A percentile compares a stretch with the other conserved stretches of the same genome.
Evolutionary conservation across 495 filamentous ascomycete species (phyloP).

Genomic region (Aspergillus nidulans): DNA sequence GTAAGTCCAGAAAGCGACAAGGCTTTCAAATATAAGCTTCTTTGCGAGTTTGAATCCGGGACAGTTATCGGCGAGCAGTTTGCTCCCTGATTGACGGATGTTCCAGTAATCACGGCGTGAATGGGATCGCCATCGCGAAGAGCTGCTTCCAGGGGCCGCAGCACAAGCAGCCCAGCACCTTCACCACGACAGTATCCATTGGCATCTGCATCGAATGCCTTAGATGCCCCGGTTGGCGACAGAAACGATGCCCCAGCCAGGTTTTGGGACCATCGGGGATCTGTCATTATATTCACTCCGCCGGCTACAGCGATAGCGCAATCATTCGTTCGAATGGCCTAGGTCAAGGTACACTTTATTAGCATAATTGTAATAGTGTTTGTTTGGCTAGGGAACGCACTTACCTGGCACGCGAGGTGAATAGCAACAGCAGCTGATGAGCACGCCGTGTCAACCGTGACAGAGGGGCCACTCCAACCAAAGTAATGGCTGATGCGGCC

Average conservation of each 20-base stretch:
- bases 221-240: slow-evolving; percentile 40
- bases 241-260: slow-evolving; percentile 27
- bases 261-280: slow-evolving; percentile 20
- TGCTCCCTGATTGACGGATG: slow-evolving; percentile 25
- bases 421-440: slow-evolving; percentile 29
- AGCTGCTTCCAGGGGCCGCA: slow-evolving; percentile 59
- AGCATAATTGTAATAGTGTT: not conserved
- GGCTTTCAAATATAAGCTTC: slow-evolving; percentile 19
- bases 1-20: slow-evolving; percentile 5
- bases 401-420: slow-evolving; percentile 19
- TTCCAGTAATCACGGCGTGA: slow-evolving; percentile 48
- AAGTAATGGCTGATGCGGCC: slow-evolving; percentile 36
- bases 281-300: slow-evolving; percentile 32
- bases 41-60: slow-evolving; percentile 29
- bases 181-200: slow-evolving; percentile 70
- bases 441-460: slow-evolving; percentile 36
- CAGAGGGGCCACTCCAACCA: slow-evolving; percentile 36
- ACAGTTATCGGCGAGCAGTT: slow-evolving; percentile 29
- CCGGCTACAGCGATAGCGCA: slow-evolving; percentile 23
- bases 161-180: slow-evolving; percentile 54
- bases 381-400: not conserved
- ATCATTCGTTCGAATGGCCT: slow-evolving; percentile 3
- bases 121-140: slow-evolving; percentile 55
- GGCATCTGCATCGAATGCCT: slow-evolving; percentile 60
- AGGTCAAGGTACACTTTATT: not conserved